These are phyloP conservation scores for Wickerhamia fluorescens DNA, from an alignment of 805 yeast genomes.

Conservation along the genomic window DNA sequence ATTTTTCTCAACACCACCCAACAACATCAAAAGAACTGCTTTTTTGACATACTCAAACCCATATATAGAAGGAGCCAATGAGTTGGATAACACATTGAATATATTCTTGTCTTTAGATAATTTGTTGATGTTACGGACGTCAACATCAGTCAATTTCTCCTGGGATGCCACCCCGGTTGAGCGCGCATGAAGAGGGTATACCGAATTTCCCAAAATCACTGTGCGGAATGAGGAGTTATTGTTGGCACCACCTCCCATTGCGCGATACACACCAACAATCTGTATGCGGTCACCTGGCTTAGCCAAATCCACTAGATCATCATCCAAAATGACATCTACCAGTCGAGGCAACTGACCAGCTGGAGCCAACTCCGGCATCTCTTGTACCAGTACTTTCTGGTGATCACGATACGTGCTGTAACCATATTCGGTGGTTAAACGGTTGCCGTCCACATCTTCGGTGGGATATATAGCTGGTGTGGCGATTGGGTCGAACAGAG, in stretches of 20 bases:
- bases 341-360: conserved; percentile 96
- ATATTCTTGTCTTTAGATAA: conserved; percentile 64
- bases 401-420: conserved; percentile 89
- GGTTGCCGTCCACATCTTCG: conserved; percentile 87
- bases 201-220: conserved; percentile 80
- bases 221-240: conserved; percentile 70
- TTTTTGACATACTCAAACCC: conserved; percentile 89
- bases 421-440: conserved; percentile 86
- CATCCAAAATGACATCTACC: conserved; percentile 87
- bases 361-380: conserved; percentile 96
- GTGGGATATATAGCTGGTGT: conserved; percentile 88
- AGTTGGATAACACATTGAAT: conserved; percentile 72
- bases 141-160: conserved; percentile 66
- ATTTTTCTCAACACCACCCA: conserved; percentile 94
- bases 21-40: conserved; percentile 82
- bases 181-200: conserved; percentile 81
- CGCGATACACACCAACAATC: conserved; percentile 87
- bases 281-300: conserved; percentile 97
- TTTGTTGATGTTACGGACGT: conserved; percentile 79
- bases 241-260: conserved; percentile 67
- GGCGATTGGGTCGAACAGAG: conserved; percentile 76
- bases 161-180: conserved; percentile 76
- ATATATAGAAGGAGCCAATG: conserved; percentile 92
- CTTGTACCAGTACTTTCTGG: conserved; percentile 89
- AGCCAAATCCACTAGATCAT: conserved; percentile 83